A percentile compares a stretch with the other conserved stretches of the same genome.
phyloP scores from a whole-genome alignment of 2,329 filamentous ascomycete species.

The Fusarium subtropicale region DNA sequence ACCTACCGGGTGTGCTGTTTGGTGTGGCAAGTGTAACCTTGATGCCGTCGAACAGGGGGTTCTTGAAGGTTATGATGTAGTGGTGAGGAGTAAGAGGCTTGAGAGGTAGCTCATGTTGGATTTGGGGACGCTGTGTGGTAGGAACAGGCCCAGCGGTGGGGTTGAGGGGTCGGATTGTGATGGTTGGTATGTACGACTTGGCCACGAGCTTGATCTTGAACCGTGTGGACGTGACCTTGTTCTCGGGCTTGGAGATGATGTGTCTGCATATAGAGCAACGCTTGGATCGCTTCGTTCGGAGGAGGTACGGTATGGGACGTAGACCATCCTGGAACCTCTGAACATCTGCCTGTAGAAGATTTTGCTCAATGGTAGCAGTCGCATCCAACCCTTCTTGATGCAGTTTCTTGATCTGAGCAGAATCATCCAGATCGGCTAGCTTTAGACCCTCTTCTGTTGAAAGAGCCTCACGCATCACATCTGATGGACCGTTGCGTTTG shows the following conservation, averaged over 20 bases:
- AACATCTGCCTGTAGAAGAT: slow-evolving; percentile 63
- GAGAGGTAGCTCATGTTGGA: slow-evolving; percentile 52
- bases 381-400: slow-evolving; percentile 71
- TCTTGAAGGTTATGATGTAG: slow-evolving; percentile 89
- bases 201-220: slow-evolving; percentile 95
- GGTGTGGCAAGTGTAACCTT: slow-evolving; percentile 90
- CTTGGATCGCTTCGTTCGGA: slow-evolving; percentile 93
- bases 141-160: slow-evolving; percentile 53
- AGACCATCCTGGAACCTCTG: slow-evolving; percentile 78
- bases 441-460: slow-evolving; percentile 77
- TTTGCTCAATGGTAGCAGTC: slow-evolving; percentile 65
- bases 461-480: slow-evolving; percentile 84
- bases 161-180: slow-evolving; percentile 75
- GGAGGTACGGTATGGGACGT: slow-evolving; percentile 82
- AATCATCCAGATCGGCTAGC: slow-evolving; percentile 71
- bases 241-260: slow-evolving; percentile 94
- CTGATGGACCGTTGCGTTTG: slow-evolving; percentile 73
- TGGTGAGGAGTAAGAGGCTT: slow-evolving; percentile 74
- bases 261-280: slow-evolving; percentile 93
- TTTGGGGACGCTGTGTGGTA: slow-evolving; percentile 50
- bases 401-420: slow-evolving; percentile 69
- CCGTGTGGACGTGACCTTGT: slow-evolving; percentile 86
- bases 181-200: slow-evolving; percentile 85
- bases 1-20: slow-evolving; percentile 78
- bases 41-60: slow-evolving; percentile 92